Conservation (phyloP, 2,329 filamentous ascomycete genomes). For the Phaeosphaeriaceae sp. region DNA sequence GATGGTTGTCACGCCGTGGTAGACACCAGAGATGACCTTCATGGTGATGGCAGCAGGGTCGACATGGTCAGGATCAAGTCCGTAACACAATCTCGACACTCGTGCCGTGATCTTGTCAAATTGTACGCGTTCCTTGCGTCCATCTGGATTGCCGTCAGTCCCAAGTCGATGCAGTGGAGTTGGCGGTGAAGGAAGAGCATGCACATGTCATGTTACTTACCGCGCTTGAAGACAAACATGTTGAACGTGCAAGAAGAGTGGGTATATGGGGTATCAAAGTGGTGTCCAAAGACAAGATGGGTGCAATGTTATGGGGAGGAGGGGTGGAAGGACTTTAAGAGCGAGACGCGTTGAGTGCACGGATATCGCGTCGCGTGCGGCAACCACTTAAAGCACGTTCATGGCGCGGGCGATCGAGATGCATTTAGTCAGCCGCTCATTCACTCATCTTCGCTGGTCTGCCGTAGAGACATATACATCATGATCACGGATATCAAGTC, state of each 20-base stretch:
- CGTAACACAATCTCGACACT: conserved; percentile 96
- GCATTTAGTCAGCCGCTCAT: not conserved
- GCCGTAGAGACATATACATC: not conserved
- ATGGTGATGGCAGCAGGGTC: conserved; percentile 98
- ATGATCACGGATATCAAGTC: not conserved
- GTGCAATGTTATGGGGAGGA: conserved; percentile 6
- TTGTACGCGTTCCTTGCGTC: conserved; percentile 99
- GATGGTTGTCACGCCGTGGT: conserved; percentile 95
- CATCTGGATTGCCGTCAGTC: conserved; percentile 69
- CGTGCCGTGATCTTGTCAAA: conserved; percentile 99
- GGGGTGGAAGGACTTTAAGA: conserved; percentile 34
- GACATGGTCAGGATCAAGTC: conserved; percentile 92
- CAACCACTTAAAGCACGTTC: not conserved
- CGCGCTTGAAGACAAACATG: conserved; percentile 54
- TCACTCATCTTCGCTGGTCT: not conserved
- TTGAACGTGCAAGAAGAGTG: conserved; percentile 37
- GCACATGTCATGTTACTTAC: conserved; percentile 35
- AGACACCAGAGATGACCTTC: conserved; percentile 99
- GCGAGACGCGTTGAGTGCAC: conserved; percentile 36
- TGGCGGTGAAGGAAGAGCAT: conserved; percentile 16
- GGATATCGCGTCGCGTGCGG: conserved; percentile 19
- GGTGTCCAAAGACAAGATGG: conserved; percentile 27
- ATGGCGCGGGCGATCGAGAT: not conserved
- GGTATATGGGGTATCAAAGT: conserved; percentile 32
- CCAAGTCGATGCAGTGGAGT: conserved; percentile 28